Percentiles rank a stretch among this genome's conserved stretches.
Evolutionary conservation across 805 yeast genomes (phyloP).

Genomic region (Candida maesae): DNA sequence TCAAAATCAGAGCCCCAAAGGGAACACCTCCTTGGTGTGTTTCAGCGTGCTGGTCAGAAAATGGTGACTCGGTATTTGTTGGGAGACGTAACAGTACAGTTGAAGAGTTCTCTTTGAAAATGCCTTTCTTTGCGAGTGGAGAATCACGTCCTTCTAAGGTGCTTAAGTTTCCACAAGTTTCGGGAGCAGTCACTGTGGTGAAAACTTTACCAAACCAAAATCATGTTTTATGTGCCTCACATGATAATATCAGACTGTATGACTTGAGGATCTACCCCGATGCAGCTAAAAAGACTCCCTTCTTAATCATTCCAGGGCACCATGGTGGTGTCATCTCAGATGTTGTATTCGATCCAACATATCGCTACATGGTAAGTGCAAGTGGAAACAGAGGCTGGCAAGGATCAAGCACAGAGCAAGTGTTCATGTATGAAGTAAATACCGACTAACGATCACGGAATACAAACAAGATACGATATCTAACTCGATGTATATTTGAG

Average conservation of each 20-base stretch:
- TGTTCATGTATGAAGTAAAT: constrained; percentile 75
- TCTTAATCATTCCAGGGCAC: constrained; percentile 91
- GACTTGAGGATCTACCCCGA: constrained; percentile 53
- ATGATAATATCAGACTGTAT: constrained; percentile 84
- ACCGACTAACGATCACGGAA: constrained; percentile 31
- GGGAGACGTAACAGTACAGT: constrained; percentile 90
- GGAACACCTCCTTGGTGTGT: constrained; percentile 93
- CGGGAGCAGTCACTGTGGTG: constrained; percentile 87
- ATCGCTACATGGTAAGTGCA: constrained; percentile 82
- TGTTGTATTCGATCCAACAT: constrained; percentile 79
- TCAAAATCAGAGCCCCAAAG: constrained; percentile 50
- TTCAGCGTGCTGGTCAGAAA: constrained; percentile 81
- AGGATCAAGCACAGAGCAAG: constrained; percentile 74
- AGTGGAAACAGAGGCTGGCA: constrained; percentile 98
- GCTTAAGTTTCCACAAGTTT: constrained; percentile 74
- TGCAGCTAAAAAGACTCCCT: constrained; percentile 49
- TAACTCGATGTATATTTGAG: too few species aligned
- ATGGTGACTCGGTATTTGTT: constrained; percentile 73
- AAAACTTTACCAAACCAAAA: constrained; percentile 75
- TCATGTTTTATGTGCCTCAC: constrained; percentile 82
- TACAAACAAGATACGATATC: too few species aligned
- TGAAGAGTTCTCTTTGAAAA: constrained; percentile 66
- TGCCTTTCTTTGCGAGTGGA: constrained; percentile 38
- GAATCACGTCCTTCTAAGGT: constrained; percentile 51
- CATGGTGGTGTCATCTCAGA: constrained; percentile 87